Percentiles rank a stretch among this genome's conserved stretches.
Evolutionary conservation across 129 eudicot species (phyloP).

Genomic region (Artemisia argyi): DNA sequence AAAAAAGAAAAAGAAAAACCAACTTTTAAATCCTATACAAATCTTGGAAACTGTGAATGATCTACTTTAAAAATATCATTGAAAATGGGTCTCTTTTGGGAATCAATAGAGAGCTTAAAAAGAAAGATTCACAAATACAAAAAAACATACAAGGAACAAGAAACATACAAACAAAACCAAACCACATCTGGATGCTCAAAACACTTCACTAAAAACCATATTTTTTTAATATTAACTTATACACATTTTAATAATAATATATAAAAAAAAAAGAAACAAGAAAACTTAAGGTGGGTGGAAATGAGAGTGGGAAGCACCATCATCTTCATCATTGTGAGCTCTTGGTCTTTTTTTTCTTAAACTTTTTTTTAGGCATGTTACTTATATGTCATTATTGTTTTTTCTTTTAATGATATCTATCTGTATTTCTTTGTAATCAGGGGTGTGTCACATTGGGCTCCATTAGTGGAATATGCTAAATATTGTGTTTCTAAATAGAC

Average conservation of each 20-base stretch:
- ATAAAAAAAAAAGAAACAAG: neutral
- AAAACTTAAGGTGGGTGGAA: conserved; percentile 34
- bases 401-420: conserved; percentile 8
- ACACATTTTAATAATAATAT: neutral
- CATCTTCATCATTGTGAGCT: conserved; percentile 43
- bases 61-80: conserved; percentile 15
- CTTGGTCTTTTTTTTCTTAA: conserved; percentile 12
- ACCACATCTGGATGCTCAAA: conserved; percentile 44
- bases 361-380: conserved; percentile 36
- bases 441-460: conserved; percentile 40
- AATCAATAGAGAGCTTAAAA: conserved; percentile 32
- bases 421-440: conserved; percentile 24
- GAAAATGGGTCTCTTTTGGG: conserved; percentile 31
- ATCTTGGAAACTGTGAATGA: conserved; percentile 25
- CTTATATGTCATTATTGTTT: neutral
- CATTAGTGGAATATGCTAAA: conserved; percentile 30
- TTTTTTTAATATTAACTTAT: conserved; percentile 3
- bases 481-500: conserved; percentile 18
- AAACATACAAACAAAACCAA: conserved; percentile 42
- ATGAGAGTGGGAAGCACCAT: conserved; percentile 49
- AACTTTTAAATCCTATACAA: neutral
- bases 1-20: too few relatives aligned
- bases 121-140: conserved; percentile 30
- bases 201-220: conserved; percentile 15
- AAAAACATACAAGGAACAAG: conserved; percentile 27